These are phyloP conservation scores for Xanthoconium purpureum DNA, from an alignment of 768 basidiomycete species.

Conservation along the genomic window DNA sequence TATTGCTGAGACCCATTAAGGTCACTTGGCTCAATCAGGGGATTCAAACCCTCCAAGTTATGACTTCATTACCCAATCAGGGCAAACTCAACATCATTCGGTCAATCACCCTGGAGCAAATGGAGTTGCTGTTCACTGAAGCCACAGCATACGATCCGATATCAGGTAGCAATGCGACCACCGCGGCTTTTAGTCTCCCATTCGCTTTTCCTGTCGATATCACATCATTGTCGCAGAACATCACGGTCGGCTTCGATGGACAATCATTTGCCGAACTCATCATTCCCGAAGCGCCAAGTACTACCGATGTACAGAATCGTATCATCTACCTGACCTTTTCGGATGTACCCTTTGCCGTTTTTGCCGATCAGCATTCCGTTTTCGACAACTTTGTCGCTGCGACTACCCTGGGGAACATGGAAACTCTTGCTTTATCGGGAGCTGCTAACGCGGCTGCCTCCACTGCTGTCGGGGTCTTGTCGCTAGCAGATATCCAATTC, in stretches of 20 bases:
- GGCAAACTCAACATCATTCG: constrained; percentile 63
- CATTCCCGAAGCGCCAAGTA: constrained; percentile 54
- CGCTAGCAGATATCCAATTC: constrained; percentile 55
- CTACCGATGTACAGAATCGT: constrained; percentile 60
- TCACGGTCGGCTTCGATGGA: constrained; percentile 50
- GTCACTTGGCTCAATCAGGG: constrained; percentile 72
- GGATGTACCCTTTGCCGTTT: constrained; percentile 58
- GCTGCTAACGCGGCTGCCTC: constrained; percentile 52
- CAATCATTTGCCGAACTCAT: constrained; percentile 56
- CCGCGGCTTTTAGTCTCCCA: constrained; percentile 63
- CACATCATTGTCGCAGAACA: constrained; percentile 55
- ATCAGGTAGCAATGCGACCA: constrained; percentile 57
- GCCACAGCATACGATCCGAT: constrained; percentile 55
- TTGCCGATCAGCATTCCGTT: constrained; percentile 42
- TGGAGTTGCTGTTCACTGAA: constrained; percentile 57
- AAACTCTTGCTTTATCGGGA: constrained; percentile 53
- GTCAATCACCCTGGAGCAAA: constrained; percentile 56
- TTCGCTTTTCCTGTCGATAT: constrained; percentile 72
- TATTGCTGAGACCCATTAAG: constrained; percentile 30
- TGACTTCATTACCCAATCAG: constrained; percentile 58
- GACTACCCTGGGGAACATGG: constrained; percentile 47
- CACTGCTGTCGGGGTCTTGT: constrained; percentile 65
- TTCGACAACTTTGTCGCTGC: constrained; percentile 63
- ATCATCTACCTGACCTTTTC: constrained; percentile 60
- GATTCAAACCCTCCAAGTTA: constrained; percentile 59